Conservation (phyloP, 345 rosid species). For the Raphanus sativus region DNA sequence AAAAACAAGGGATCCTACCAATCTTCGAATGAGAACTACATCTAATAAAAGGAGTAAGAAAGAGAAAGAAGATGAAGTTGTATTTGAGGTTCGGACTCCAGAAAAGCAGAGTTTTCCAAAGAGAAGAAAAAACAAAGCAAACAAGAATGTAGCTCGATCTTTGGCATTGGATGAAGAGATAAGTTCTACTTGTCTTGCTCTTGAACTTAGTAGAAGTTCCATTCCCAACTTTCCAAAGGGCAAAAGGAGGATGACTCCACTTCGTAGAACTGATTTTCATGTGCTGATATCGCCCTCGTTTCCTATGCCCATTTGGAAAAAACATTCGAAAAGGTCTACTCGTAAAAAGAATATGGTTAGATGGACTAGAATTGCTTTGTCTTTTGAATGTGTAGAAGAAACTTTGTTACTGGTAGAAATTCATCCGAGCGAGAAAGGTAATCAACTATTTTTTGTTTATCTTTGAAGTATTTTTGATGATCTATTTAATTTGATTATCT, state of each 20-base stretch:
- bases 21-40: conserved; percentile 7
- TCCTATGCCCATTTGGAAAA: conserved; percentile 16
- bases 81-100: conserved; percentile 14
- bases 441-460: background rate
- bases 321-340: background rate
- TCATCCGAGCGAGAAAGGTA: background rate
- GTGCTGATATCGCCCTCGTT: background rate
- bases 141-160: background rate
- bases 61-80: background rate
- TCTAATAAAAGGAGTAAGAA: conserved; percentile 4
- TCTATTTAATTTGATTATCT: background rate
- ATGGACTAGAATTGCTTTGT: conserved; percentile 16
- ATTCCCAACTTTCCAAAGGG: conserved; percentile 6
- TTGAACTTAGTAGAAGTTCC: background rate
- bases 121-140: background rate
- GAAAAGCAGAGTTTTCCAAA: conserved; percentile 13
- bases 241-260: conserved; percentile 7
- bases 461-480: background rate
- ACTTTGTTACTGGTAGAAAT: background rate
- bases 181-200: conserved; percentile 12
- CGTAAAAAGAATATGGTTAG: background rate
- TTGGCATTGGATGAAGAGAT: background rate
- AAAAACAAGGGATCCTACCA: conserved; percentile 1
- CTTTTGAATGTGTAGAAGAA: background rate
- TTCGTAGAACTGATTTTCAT: conserved; percentile 6